Conservation (phyloP, 2,329 filamentous ascomycete species). For the Trichoderma oligosporum region DNA sequence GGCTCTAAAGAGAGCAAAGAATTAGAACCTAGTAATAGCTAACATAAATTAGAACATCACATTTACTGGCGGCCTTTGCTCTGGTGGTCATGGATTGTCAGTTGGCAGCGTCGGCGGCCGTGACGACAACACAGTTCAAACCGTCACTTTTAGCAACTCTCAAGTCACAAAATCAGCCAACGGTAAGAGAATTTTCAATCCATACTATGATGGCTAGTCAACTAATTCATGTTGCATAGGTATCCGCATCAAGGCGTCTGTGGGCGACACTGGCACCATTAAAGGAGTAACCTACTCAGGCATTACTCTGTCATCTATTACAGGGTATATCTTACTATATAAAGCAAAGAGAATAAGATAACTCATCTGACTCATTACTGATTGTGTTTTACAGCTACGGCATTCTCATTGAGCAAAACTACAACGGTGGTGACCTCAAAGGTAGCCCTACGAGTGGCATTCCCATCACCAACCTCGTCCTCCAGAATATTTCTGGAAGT, state of each 20-base stretch:
- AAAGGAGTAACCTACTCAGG: slow-evolving; percentile 41
- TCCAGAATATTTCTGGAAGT: slow-evolving; percentile 42
- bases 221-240: background rate
- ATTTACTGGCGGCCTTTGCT: slow-evolving; percentile 43
- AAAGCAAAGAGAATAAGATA: too few species aligned
- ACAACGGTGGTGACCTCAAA: slow-evolving; percentile 44
- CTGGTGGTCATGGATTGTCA: slow-evolving; percentile 42
- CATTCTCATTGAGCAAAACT: slow-evolving; percentile 41
- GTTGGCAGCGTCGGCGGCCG: slow-evolving; percentile 45
- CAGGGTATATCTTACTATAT: slow-evolving; percentile 25
- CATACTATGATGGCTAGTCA: background rate
- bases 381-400: slow-evolving; percentile 28
- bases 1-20: too few species aligned
- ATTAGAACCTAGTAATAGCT: background rate
- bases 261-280: slow-evolving; percentile 42
- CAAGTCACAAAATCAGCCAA: slow-evolving; percentile 50
- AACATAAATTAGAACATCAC: slow-evolving; percentile 36
- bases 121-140: slow-evolving; percentile 49
- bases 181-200: too few species aligned
- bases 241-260: slow-evolving; percentile 47
- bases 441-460: slow-evolving; percentile 44
- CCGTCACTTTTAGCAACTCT: slow-evolving; percentile 46
- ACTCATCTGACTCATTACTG: background rate
- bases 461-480: slow-evolving; percentile 46
- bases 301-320: slow-evolving; percentile 41